Evolutionary conservation across 1,284 basidiomycete genomes (phyloP), one percentile per base, ranked within the genome.

Genomic region (Tylopilus sp.): DNA sequence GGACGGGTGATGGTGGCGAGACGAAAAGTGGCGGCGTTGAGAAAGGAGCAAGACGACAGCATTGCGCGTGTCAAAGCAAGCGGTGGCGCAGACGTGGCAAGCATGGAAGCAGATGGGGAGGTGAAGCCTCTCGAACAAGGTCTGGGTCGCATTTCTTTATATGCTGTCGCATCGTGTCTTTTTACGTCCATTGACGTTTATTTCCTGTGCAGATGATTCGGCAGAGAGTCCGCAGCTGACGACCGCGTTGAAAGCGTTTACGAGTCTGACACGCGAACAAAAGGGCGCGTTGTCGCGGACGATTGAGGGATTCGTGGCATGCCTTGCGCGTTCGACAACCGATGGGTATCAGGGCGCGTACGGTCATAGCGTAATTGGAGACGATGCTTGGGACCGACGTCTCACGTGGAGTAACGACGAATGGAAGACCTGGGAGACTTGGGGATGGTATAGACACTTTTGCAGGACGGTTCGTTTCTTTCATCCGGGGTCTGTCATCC

Each of bases 401-500:
- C 82, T 81, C 9, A 86, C 82, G 53, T 94, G 93, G 93, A 82
- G 82, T 47, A 83, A 87, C 52, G 84, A 88, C 33, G 88, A 91
- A 63, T 96, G 95, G 94, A 85, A 86, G 72, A 83, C 86, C 6
- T 95, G 93, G 93, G 91, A 92, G 79, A 92, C 91, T 0, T 94
- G 93, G 91, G 90, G 91, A 8, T 95, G 94, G 94, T 95, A 92
- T 72, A 84, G 92, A 65, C 93, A 96, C 72, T 95, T 95, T 81
- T 93, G 91, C 78, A 83, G 94, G 74, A 84, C 81, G 76, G 94
- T 95, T 66, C 73, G 91, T 73, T 36, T 19, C 15, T n/a, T n/a
- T 47, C 19, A 4, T 47, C 44, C 22, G 19, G 44, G 15, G 36
- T 36, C 22, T n/a, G 10, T 47, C 22, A 10, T 47, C 44, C 44